Evolutionary conservation across 495 filamentous ascomycete species (phyloP).

Genomic region (Talaromyces stipitatus): DNA sequence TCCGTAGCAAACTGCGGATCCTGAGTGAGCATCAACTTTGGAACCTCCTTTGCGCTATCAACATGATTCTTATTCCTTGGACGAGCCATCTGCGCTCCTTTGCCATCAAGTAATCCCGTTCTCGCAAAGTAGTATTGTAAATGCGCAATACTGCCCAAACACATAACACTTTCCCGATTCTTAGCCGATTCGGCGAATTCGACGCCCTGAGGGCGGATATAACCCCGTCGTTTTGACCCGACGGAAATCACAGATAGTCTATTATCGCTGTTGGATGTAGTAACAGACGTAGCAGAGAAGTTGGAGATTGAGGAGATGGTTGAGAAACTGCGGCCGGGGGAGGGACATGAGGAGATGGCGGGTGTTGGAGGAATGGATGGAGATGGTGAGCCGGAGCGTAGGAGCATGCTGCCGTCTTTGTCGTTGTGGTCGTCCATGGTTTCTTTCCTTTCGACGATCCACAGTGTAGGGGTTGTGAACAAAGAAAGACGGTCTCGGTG

Average conservation of each 20-base stretch:
- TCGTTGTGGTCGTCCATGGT: not conserved
- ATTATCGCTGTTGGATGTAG: constrained; percentile 50
- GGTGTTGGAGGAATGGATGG: constrained; percentile 51
- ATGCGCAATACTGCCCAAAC: constrained; percentile 91
- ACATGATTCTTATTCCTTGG: constrained; percentile 50
- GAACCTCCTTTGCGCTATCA: constrained; percentile 27
- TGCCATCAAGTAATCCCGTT: constrained; percentile 87
- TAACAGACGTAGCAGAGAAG: constrained; percentile 65
- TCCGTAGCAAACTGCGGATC: constrained; percentile 35
- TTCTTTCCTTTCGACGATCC: too few species aligned
- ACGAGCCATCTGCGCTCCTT: constrained; percentile 75
- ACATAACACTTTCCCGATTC: constrained; percentile 88
- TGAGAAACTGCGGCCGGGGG: constrained; percentile 68
- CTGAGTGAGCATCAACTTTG: constrained; percentile 34
- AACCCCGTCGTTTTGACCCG: constrained; percentile 64
- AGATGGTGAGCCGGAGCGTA: constrained; percentile 43
- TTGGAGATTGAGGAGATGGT: constrained; percentile 70
- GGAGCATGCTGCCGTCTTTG: not conserved
- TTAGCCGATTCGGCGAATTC: constrained; percentile 86
- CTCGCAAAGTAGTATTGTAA: constrained; percentile 97
- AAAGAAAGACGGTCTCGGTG: too few species aligned
- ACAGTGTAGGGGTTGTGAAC: too few species aligned
- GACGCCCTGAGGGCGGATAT: constrained; percentile 83
- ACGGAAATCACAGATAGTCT: constrained; percentile 47
- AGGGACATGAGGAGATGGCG: constrained; percentile 54